Conservation (phyloP, 179 eudicot species). For the Beta macrorhiza region DNA sequence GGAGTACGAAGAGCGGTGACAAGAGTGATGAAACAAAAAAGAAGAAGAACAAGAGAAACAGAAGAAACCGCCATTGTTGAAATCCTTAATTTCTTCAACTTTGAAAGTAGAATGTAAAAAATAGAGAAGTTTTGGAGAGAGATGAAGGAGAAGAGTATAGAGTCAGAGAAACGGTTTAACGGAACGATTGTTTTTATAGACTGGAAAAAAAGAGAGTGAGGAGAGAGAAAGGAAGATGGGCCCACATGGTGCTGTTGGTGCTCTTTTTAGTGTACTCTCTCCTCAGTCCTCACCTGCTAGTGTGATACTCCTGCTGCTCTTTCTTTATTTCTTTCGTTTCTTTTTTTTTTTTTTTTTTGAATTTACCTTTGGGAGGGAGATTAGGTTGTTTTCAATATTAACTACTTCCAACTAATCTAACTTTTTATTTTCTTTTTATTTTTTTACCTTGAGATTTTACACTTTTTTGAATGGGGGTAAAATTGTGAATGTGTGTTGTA, state of each 20-base stretch:
- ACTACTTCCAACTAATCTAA: too few relatives aligned
- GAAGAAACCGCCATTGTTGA: slow-evolving; percentile 30
- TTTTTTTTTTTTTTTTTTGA: too few relatives aligned
- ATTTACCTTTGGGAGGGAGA: too few relatives aligned
- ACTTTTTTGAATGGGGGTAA: too few relatives aligned
- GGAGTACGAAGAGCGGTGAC: slow-evolving; percentile 16
- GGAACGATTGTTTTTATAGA: slow-evolving; percentile 32
- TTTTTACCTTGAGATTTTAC: too few relatives aligned
- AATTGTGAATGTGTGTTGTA: too few relatives aligned
- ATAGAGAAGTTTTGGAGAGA: neutral
- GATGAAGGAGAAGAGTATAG: neutral
- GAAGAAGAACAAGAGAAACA: slow-evolving; percentile 18
- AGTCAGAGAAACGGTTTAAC: neutral
- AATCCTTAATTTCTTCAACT: neutral
- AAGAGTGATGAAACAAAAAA: slow-evolving; percentile 20
- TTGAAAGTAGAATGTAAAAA: neutral
- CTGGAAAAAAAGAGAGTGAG: neutral
- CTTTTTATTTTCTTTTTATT: too few relatives aligned
- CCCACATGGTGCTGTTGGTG: neutral
- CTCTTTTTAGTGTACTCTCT: neutral
- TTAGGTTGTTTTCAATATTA: too few relatives aligned
- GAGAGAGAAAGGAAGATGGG: neutral
- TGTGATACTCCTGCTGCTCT: neutral
- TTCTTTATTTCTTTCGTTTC: neutral
- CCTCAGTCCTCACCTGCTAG: too few relatives aligned